Conservation (phyloP, 768 basidiomycete species). For the Filobasidium floriforme region DNA sequence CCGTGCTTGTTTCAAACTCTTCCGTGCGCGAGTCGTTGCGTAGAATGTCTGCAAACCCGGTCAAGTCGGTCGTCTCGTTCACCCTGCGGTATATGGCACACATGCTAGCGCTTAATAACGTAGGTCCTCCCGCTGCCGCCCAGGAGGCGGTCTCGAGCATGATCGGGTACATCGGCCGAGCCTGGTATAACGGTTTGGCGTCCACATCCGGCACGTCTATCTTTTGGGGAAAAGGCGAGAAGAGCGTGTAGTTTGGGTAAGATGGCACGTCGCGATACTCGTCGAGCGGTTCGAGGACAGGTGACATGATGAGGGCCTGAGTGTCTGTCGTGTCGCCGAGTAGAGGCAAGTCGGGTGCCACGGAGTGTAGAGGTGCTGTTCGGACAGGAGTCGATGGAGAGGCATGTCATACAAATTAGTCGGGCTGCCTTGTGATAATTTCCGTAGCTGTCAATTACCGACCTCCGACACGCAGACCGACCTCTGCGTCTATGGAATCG, state of each 20-base stretch:
- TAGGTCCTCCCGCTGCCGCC: not conserved
- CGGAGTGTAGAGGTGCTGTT: conserved; percentile 30
- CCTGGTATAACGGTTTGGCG: not conserved
- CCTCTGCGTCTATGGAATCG: conserved; percentile 33
- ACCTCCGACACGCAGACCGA: conserved; percentile 32
- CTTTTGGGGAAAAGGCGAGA: conserved; percentile 26
- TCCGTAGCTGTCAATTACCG: conserved; percentile 22
- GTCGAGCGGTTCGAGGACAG: conserved; percentile 26
- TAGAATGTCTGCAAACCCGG: conserved; percentile 23
- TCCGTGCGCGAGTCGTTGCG: not conserved
- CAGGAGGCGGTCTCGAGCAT: not conserved
- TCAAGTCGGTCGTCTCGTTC: conserved; percentile 11
- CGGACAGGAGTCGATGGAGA: not conserved
- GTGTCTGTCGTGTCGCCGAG: conserved; percentile 41
- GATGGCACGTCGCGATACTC: conserved; percentile 27
- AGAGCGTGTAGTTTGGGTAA: conserved; percentile 45
- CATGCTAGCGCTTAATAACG: conserved; percentile 3
- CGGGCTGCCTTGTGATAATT: not conserved
- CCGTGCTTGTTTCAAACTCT: not conserved
- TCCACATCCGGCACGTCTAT: conserved; percentile 28
- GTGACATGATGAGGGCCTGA: conserved; percentile 39
- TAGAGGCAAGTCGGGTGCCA: conserved; percentile 26
- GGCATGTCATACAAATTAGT: not conserved
- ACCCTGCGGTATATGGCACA: conserved; percentile 9
- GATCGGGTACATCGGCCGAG: not conserved